Evolutionary conservation across 2,329 filamentous ascomycete species (phyloP), one percentile per base, ranked within the genome.

Genomic region (Fusarium nodosum): DNA sequence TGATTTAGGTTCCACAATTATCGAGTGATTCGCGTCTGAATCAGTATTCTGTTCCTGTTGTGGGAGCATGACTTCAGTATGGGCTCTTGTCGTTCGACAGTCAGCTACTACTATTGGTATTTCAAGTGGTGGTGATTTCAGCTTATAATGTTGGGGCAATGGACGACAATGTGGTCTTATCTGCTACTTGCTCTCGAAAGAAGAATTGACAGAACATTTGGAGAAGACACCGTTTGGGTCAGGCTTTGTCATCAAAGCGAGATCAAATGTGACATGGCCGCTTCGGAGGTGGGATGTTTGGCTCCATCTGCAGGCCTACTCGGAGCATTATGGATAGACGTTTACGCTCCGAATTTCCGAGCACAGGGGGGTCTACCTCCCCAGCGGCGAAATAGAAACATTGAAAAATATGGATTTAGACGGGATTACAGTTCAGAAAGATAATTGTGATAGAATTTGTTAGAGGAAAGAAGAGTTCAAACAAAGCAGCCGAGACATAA

Each of bases 201-300:
- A 3, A 36, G 9, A 15, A 36, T 10, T 18, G 18, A 36, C 4
- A 8, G 3, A 18, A 0, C 5, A 9, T 0, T 9, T 8, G 16
- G 7, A 36, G 15, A 34, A 16, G 16, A 16, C 12, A 7, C 6
- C 31, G 15, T 33, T 33, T 16, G 15, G 31, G 7, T 13, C 16
- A 10, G 18, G 16, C 18, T 18, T 36, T 18, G 8, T 18, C 15
- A 36, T 10, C 8, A 36, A 18, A 8, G 1, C 10, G 33, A 36
- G 15, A 18, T 5, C 18, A 16, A 18, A 36, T 18, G 9, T 18
- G 16, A 10, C 16, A 36, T 36, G 33, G 33, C 18, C 18, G 8
- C 33, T 18, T 36, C 15, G 33, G 15, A 7, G 18, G 15, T 16
- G 15, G 15, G 18, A 34, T 16, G 3, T 28, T 3, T 28, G 26